A percentile compares a stretch with the other conserved stretches of the same genome.
phyloP scores from a whole-genome alignment of 2,329 filamentous ascomycete species.

The Hymenoscyphus fraxineus region DNA sequence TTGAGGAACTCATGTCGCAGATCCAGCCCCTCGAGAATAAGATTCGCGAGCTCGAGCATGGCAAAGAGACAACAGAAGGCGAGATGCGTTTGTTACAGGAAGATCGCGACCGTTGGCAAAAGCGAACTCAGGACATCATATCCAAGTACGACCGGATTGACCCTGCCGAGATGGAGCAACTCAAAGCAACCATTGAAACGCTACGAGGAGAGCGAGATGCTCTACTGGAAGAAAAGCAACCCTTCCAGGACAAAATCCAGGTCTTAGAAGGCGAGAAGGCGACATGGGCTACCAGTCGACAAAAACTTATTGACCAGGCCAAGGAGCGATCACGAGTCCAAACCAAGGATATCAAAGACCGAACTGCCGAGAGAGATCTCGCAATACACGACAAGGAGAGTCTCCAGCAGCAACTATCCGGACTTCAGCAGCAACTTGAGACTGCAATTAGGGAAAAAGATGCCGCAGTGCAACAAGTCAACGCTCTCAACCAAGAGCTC shows the following conservation, averaged over 20 bases:
- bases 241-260: conserved; percentile 51
- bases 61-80: conserved; percentile 61
- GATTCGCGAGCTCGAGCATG: conserved; percentile 78
- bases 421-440: conserved; percentile 47
- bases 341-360: conserved; percentile 51
- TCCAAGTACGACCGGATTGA: conserved; percentile 95
- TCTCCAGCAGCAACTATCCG: conserved; percentile 33
- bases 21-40: conserved; percentile 79
- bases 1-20: conserved; percentile 69
- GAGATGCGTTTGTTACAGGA: conserved; percentile 86
- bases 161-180: conserved; percentile 83
- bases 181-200: conserved; percentile 71
- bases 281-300: conserved; percentile 50
- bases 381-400: conserved; percentile 42
- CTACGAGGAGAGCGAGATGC: conserved; percentile 63
- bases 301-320: conserved; percentile 57
- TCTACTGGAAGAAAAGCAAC: conserved; percentile 35
- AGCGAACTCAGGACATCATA: conserved; percentile 91
- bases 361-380: conserved; percentile 41
- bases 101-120: conserved; percentile 92
- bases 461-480: conserved; percentile 37
- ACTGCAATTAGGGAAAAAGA: conserved; percentile 39
- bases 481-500: conserved; percentile 40
- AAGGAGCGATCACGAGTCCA: conserved; percentile 57
- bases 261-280: conserved; percentile 52